Evolutionary conservation across 139 green algal species (phyloP).

Genomic region (Edaphochlamys debaryana): DNA sequence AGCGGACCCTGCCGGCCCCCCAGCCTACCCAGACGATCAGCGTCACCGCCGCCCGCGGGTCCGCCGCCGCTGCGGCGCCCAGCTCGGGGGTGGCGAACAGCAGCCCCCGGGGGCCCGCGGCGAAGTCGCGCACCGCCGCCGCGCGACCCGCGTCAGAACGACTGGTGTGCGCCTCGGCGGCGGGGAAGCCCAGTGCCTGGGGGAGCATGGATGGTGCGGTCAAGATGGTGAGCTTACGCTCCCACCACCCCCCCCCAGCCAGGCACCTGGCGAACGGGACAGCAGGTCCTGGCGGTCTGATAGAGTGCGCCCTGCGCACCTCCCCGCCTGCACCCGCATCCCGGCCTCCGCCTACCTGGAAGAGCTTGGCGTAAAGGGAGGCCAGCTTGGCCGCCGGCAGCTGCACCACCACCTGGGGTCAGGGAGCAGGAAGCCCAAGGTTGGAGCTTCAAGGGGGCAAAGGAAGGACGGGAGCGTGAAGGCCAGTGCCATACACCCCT

Average conservation of each 20-base stretch:
- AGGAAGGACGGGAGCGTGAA: background rate
- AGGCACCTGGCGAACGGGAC: too few species aligned
- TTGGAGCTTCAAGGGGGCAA: background rate
- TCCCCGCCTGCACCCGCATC: too few species aligned
- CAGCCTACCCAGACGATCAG: conserved; percentile 23
- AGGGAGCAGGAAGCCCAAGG: background rate
- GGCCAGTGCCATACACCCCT: background rate
- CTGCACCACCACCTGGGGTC: conserved; percentile 9
- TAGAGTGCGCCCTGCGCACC: too few species aligned
- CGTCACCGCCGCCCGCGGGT: background rate
- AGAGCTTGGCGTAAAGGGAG: background rate
- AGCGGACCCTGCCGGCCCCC: background rate
- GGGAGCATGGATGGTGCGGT: too few species aligned
- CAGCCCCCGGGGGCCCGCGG: conserved; percentile 11
- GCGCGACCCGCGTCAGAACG: background rate
- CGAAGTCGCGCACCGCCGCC: conserved; percentile 18
- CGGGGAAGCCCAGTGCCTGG: conserved; percentile 31
- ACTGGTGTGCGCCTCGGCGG: conserved; percentile 1
- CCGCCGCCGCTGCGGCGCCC: background rate
- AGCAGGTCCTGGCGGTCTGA: too few species aligned
- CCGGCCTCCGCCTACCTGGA: background rate
- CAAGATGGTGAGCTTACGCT: too few species aligned
- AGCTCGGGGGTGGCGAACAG: conserved; percentile 8
- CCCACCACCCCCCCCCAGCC: too few species aligned
- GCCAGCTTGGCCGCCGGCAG: conserved; percentile 6